Percentiles rank a stretch among this genome's conserved stretches.
Conservation (phyloP, 1,284 basidiomycete species). For the Cryptococcus sp. region DNA sequence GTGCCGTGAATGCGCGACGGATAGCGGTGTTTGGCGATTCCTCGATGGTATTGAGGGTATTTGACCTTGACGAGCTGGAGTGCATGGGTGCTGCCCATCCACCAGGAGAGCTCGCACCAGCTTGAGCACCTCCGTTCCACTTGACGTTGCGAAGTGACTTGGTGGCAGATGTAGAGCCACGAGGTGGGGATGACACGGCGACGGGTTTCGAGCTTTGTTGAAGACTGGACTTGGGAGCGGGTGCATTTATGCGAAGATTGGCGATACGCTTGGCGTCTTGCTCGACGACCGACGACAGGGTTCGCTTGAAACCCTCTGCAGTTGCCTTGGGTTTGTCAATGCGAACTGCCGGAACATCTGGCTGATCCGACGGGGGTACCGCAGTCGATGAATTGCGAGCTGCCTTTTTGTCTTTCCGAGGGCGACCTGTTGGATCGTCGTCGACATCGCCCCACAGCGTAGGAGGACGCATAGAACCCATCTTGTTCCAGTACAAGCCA, state of each 20-base stretch:
- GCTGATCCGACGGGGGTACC: slow-evolving; percentile 15
- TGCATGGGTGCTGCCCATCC: slow-evolving; percentile 23
- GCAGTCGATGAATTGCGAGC: slow-evolving; percentile 3
- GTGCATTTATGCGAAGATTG: slow-evolving; percentile 15
- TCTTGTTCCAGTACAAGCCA: slow-evolving; percentile 51
- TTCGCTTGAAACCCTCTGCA: slow-evolving; percentile 36
- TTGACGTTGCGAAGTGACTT: slow-evolving; percentile 24
- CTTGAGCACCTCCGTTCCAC: slow-evolving; percentile 11
- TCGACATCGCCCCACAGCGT: slow-evolving; percentile 43
- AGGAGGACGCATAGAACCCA: slow-evolving; percentile 43
- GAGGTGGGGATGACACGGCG: slow-evolving; percentile 36
- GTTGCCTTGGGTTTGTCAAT: slow-evolving; percentile 8
- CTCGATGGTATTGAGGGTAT: slow-evolving; percentile 26
- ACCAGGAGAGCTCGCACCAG: slow-evolving; percentile 34
- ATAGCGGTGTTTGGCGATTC: slow-evolving; percentile 22
- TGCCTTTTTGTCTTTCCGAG: slow-evolving; percentile 15
- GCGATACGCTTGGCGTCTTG: slow-evolving; percentile 44
- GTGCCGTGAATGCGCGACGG: slow-evolving; percentile 12
- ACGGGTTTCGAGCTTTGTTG: slow-evolving; percentile 20
- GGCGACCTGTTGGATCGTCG: slow-evolving; percentile 27
- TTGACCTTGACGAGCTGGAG: slow-evolving; percentile 6
- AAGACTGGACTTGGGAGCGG: slow-evolving; percentile 14
- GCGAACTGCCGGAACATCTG: slow-evolving; percentile 10
- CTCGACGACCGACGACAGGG: slow-evolving; percentile 43
- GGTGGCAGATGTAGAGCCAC: slow-evolving; percentile 24